phyloP scores from a whole-genome alignment of 768 basidiomycete genomes.

The Nidula microcarpa region DNA sequence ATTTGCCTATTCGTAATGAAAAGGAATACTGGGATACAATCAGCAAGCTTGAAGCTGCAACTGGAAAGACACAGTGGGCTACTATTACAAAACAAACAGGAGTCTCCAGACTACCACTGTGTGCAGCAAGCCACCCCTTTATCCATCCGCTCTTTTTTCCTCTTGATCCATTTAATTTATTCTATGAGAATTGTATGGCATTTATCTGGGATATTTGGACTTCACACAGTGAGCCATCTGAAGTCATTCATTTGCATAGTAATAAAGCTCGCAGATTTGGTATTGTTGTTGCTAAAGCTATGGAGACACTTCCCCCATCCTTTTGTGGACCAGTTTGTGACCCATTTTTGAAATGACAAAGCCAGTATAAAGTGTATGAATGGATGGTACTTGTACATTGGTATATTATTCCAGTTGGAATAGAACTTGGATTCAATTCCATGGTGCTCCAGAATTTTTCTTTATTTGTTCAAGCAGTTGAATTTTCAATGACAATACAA shows the following conservation, averaged over 20 bases:
- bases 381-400: constrained; percentile 32
- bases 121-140: constrained; percentile 23
- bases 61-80: constrained; percentile 6
- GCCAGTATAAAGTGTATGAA: constrained; percentile 31
- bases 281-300: constrained; percentile 12
- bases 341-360: constrained; percentile 25
- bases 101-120: constrained; percentile 19
- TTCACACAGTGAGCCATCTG: constrained; percentile 6
- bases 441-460: constrained; percentile 21
- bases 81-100: constrained; percentile 17
- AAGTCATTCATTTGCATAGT: constrained; percentile 13
- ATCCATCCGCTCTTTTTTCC: constrained; percentile 26
- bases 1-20: constrained; percentile 16
- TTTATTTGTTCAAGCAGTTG: constrained; percentile 16
- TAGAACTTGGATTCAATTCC: constrained; percentile 20
- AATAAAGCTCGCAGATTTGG: constrained; percentile 15
- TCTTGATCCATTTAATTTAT: constrained; percentile 31
- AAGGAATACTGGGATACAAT: constrained; percentile 19
- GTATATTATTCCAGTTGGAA: constrained; percentile 27
- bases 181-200: constrained; percentile 27
- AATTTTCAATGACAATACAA: constrained; percentile 24
- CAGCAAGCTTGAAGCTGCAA: constrained; percentile 8
- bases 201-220: constrained; percentile 28
- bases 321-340: constrained; percentile 25
- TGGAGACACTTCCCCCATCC: constrained; percentile 23